Base-by-base conservation (phyloP, 768 basidiomycete genomes). In the Calocybe gangraenosa region DNA sequence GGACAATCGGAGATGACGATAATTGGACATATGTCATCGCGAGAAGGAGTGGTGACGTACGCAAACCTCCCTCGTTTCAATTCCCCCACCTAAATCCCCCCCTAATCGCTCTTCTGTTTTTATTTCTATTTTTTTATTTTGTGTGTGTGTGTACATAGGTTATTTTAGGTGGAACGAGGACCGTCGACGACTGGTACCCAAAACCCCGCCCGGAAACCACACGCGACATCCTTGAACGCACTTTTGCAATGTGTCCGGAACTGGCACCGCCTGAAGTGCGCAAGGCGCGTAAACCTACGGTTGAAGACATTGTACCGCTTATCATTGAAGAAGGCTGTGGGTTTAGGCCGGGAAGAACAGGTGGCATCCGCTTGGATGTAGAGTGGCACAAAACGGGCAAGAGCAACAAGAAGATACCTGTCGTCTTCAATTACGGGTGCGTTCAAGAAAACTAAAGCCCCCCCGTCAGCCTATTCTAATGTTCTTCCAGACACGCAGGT, bases 161-260 rank as follows among this genome's bases (percentile, higher is more conserved):
- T 3, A 77, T 87, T 39, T 58, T 87, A 1, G 84, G 87, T 10
- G 83, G 84, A 1, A 83, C 76, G 11, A 77, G 69, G 47, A 66
- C 61, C 0, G 61, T 65, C 0, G 60, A 87, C 41, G 85, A 88
- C 56, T 89, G 87, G 87, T 80, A 79, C 53, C 83, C 87, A 0
- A 63, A 63, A 3, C 75, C 84, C 3, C 78, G 86, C 8, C 73
- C 76, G 11, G 76, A 84, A 54, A 85, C 76, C 2, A 82, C 81
- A 1, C 59, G 61, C 2, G 71, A 77, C 32, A 86, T 88, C 37
- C 67, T 89, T 9, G 58, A 70, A 25, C 73, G 72, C 13, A 71
- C 57, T 6, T 64, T 86, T 4, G 65, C 66, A 5, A 62, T 81
- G 17, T 77, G 76, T 48, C 76, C 79, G 0, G 79, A 81, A 45